Evolutionary conservation across 805 yeast genomes (phyloP).

Genomic region (Teunomyces lycoperdinae): DNA sequence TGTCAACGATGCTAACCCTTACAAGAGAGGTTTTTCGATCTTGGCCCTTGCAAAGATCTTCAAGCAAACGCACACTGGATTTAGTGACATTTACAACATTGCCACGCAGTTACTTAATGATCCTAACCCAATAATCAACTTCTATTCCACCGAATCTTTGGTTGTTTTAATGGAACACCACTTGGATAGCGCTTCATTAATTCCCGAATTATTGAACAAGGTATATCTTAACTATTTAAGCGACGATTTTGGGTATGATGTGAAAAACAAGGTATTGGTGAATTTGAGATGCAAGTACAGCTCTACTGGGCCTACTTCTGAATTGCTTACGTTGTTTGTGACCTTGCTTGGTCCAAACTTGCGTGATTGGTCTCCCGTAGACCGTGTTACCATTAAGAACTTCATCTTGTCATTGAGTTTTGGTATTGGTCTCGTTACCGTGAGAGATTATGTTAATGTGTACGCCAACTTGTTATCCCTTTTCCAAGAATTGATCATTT

Average conservation of each 20-base stretch:
- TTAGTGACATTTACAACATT: conserved; percentile 50
- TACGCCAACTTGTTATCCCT: conserved; percentile 22
- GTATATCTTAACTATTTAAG: conserved; percentile 32
- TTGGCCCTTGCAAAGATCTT: conserved; percentile 30
- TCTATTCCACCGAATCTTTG: conserved; percentile 64
- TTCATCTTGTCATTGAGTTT: conserved; percentile 26
- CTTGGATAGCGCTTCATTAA: conserved; percentile 40
- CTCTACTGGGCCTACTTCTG: conserved; percentile 21
- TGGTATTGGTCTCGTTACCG: conserved; percentile 31
- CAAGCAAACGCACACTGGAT: conserved; percentile 25
- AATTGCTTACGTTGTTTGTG: conserved; percentile 27
- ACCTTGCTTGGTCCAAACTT: conserved; percentile 40
- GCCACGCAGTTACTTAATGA: conserved; percentile 62
- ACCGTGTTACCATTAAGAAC: conserved; percentile 22
- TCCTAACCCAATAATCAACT: conserved; percentile 83
- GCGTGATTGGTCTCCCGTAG: conserved; percentile 17
- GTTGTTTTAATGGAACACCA: conserved; percentile 56
- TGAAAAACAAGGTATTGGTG: conserved; percentile 30
- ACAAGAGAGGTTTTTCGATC: conserved; percentile 46
- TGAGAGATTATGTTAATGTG: conserved; percentile 25
- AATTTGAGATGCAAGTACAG: conserved; percentile 34
- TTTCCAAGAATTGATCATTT: conserved; percentile 38
- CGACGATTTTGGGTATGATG: conserved; percentile 36
- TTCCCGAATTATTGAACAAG: conserved; percentile 37
- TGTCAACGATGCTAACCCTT: conserved; percentile 63